Base-by-base conservation (phyloP, 2,329 filamentous ascomycete genomes). In the Fusarium oligoseptatum region DNA sequence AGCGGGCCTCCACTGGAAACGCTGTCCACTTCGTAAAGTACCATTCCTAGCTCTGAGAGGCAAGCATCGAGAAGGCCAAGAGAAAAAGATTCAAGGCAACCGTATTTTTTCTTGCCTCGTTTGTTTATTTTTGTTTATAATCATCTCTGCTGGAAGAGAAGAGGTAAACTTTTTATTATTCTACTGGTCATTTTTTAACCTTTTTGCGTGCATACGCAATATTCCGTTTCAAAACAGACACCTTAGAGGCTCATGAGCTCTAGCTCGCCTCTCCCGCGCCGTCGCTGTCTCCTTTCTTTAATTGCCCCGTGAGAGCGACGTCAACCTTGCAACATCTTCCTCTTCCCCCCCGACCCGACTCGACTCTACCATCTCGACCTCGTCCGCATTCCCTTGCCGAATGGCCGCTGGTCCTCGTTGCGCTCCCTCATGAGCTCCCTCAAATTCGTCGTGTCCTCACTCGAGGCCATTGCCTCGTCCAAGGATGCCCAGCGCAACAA, bases 371-470 rank as follows among this genome's bases (percentile, higher is more conserved):
- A 22, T 60, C 43, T 71, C 72, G 60, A 75, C 17, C 50, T 45
- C 39, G 48, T 55, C 6, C 55, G 60, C 17, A 52, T 52, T 37
- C 60, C 63, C 60, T 66, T 71, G 66, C 50, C 87, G 86, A 82
- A 88, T 88, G 87, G 82, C 85, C 82, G 77, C 82, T 83, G 78
- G 82, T 73, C 75, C 71, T 76, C 77, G 77, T 74, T 78, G 79
- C 81, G 86, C 79, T 89, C 91, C 81, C 93, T 91, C 78, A 93
- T 97, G 87, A 97, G 93, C 88, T 98, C 97, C 77, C 92, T 97
- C 80, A 95, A 98, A 79, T 99, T 99, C 82, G 95, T 99, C 79
- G 92, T 97, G 80, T 95, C 94, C 80, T 96, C 97, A 43, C 87
- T 99, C 81, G 97, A 98, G 87, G 92, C 92, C 81, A 98, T 99